Evolutionary conservation across 106 monocot species (phyloP).

Genomic region (Hemerocallis citrina): DNA sequence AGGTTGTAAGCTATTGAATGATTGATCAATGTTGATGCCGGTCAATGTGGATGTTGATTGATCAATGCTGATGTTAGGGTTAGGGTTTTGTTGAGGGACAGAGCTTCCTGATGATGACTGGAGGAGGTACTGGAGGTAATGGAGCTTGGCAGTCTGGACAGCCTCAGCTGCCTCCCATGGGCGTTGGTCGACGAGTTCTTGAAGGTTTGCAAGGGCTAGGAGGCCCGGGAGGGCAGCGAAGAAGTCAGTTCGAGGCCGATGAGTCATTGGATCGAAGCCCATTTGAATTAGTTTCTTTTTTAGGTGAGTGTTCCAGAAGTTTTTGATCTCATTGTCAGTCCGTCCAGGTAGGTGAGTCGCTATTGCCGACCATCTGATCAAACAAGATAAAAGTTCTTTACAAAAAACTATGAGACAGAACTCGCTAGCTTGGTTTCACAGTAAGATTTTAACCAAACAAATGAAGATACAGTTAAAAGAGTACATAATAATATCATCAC

Average conservation of each 20-base stretch:
- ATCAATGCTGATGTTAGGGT: not conserved
- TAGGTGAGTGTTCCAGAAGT: constrained; percentile 94
- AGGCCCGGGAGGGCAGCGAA: constrained; percentile 72
- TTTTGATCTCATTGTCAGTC: constrained; percentile 94
- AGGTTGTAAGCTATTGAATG: not conserved
- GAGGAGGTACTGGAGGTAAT: constrained; percentile 57
- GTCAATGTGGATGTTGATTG: constrained; percentile 2
- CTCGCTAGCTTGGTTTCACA: not conserved
- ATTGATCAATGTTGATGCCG: constrained; percentile 2
- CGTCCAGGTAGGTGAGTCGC: constrained; percentile 79
- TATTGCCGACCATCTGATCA: constrained; percentile 79
- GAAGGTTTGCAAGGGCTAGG: constrained; percentile 57
- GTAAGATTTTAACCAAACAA: not conserved
- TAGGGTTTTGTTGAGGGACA: not conserved
- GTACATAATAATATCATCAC: not conserved
- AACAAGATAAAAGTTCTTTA: no score
- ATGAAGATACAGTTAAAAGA: not conserved
- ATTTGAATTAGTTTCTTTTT: constrained; percentile 92
- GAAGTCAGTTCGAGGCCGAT: constrained; percentile 73
- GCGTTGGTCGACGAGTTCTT: constrained; percentile 18
- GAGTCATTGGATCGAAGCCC: constrained; percentile 93
- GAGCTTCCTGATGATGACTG: constrained; percentile 22
- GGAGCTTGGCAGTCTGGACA: constrained; percentile 41
- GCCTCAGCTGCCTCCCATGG: constrained; percentile 52
- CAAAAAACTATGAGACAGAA: not conserved